Evolutionary conservation across 1,139 yeast genomes (phyloP), one percentile per base, ranked within the genome.

Genomic region (Pichia sp.): DNA sequence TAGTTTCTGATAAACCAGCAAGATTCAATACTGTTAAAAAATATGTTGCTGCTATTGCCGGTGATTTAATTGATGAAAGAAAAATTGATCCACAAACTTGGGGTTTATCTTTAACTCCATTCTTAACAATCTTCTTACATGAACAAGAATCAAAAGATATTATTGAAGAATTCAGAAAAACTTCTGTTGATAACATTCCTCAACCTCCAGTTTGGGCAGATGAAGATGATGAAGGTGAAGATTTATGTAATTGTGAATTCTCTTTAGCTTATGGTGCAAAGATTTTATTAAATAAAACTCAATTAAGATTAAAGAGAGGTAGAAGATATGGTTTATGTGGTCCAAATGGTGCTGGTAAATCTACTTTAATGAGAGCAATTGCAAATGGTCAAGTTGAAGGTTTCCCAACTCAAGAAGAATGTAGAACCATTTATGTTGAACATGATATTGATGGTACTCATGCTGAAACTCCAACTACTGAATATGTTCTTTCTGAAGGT

Each of bases 281-380:
- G 89, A 92, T 92, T 82, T 83, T 92, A 79, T 87, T 92, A 75
- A 92, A 92, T 90, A 89, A 94, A 79, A 92, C 98, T 65, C 97
- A 92, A 79, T 84, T 92, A 74, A 88, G 97, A 78, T 86, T 92
- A 73, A 92, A 90, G 94, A 88, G 97, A 79, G 94, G 87, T 78
- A 90, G 97, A 79, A 87, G 98, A 79, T 92, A 92, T 73, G 98
- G 98, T 88, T 81, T 92, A 65, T 90, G 97, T 80, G 98, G 98
- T 78, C 97, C 97, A 70, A 92, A 92, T 76, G 98, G 98, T 86
- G 96, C 97, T 67, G 98, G 98, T 86, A 92, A 92, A 79, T 92
- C 97, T 62, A 92, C 98, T 64, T 84, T 92, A 74, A 89, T 92
- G 97, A 88, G 97, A 81, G 97, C 98, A 65, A 87, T 92, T 76